Evolutionary conservation across 2,329 filamentous ascomycete species (phyloP), one percentile per base, ranked within the genome.

Genomic region (Nothopassalora personata): DNA sequence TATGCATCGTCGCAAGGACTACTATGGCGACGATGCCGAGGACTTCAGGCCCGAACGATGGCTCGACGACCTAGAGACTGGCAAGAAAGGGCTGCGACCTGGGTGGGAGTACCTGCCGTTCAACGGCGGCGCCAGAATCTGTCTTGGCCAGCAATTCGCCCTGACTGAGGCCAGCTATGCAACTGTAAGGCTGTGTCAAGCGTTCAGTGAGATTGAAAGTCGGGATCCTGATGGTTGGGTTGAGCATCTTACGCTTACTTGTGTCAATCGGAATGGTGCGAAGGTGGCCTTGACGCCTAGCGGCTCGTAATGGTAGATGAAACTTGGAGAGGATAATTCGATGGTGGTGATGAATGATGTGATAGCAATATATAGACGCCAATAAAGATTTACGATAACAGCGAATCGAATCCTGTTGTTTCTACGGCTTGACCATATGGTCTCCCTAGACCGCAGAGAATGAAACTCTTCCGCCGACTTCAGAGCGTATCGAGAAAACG

Each of bases 161-260:
- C 75, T 92, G 50, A 90, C 88, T 0, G 88, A 92, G 77, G 89
- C 89, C 77, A 77, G 78, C 31, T 92, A 92, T 70, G 85, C 88
- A 9, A 80, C 91, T 60, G 85, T 86, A 30, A 79, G 89, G 48
- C 69, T 93, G 64, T 83, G 92, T 69, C 90, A 93, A 77, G 79
- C 81, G 27, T 94, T 88, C 70, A 83, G 86, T 10, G 62, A 45
- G 3, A 67, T 75, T 47, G 68, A 72, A 56, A 69, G 67, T 43
- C 58, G 67, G 28, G 72, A 73, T 56, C 23, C 59, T 1, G 58
- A 67, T 13, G 65, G 64, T 2, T 74, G 72, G 73, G 58, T 13
- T 10, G 70, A 72, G 59, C 48, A 50, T 15, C 49, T 72, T 33
- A 66, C 65, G 15, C 50, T 72, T 53, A 72, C 69, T 7, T 68